Evolutionary conservation across 2,329 filamentous ascomycete genomes (phyloP).

Genomic region (Ophiostoma himal-ulmi): DNA sequence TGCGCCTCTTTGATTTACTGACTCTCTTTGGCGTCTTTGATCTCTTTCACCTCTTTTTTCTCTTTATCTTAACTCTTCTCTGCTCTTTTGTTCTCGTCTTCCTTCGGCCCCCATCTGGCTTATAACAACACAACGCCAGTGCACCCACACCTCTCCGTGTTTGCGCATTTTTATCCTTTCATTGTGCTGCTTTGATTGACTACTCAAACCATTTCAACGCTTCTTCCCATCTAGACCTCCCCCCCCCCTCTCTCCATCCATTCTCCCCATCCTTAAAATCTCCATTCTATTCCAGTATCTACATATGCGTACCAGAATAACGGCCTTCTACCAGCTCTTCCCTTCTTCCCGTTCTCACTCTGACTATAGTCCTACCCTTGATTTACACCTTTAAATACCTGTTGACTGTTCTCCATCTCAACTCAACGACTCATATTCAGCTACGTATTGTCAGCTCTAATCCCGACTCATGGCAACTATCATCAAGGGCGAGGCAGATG

Average conservation of each 20-base stretch:
- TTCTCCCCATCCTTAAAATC: too few species aligned
- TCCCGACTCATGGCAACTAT: background rate
- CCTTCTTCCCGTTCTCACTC: background rate
- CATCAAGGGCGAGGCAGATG: background rate
- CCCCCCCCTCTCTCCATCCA: background rate
- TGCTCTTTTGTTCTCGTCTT: background rate
- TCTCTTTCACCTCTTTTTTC: background rate
- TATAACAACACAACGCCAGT: background rate
- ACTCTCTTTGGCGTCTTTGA: background rate
- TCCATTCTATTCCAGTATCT: background rate
- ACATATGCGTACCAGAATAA: background rate
- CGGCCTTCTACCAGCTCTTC: background rate
- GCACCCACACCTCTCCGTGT: background rate
- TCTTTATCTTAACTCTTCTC: background rate
- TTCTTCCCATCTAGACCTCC: background rate
- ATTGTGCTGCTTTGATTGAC: constrained; percentile 8
- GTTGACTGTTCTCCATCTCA: background rate
- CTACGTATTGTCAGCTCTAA: background rate
- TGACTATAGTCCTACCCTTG: background rate
- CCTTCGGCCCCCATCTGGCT: background rate
- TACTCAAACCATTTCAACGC: background rate
- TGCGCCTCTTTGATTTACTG: background rate
- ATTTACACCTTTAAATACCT: background rate
- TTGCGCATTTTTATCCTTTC: constrained; percentile 9
- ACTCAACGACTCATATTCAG: background rate